A percentile compares a stretch with the other conserved stretches of the same genome.
These are phyloP conservation scores for Croton setiger DNA, from an alignment of 441 rosid genomes.

Conservation along the genomic window DNA sequence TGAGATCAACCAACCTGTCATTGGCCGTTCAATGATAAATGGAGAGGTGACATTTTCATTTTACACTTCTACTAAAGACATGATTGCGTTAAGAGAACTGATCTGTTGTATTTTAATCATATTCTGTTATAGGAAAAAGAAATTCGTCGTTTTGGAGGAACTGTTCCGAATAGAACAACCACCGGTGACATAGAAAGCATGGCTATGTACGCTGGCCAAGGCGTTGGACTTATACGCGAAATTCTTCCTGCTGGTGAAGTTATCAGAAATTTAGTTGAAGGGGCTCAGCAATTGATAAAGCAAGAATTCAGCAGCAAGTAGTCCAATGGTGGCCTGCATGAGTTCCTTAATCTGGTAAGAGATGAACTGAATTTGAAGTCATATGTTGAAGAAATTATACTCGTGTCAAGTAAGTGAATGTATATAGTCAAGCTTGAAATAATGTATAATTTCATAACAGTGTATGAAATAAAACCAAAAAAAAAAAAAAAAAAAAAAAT, in stretches of 20 bases:
- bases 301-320: conserved; percentile 22
- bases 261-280: conserved; percentile 56
- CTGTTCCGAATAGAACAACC: conserved; percentile 64
- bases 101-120: neutral
- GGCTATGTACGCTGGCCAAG: conserved; percentile 88
- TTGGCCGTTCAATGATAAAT: conserved; percentile 59
- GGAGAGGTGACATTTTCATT: conserved; percentile 41
- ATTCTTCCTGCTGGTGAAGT: conserved; percentile 64
- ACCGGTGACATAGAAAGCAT: conserved; percentile 83
- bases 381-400: neutral
- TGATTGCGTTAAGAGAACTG: neutral
- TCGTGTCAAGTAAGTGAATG: too few relatives aligned
- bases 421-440: too few relatives aligned
- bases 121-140: conserved; percentile 58
- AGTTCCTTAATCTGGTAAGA: neutral
- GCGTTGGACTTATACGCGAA: conserved; percentile 57
- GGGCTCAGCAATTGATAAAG: conserved; percentile 52
- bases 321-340: neutral
- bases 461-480: too few relatives aligned
- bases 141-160: conserved; percentile 55
- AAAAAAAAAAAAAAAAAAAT: neutral
- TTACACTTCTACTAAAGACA: neutral
- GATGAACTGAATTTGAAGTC: conserved; percentile 1
- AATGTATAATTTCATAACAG: too few relatives aligned
- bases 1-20: conserved; percentile 67